Evolutionary conservation across 495 filamentous ascomycete species (phyloP).

Genomic region (Penicillium silybi): DNA sequence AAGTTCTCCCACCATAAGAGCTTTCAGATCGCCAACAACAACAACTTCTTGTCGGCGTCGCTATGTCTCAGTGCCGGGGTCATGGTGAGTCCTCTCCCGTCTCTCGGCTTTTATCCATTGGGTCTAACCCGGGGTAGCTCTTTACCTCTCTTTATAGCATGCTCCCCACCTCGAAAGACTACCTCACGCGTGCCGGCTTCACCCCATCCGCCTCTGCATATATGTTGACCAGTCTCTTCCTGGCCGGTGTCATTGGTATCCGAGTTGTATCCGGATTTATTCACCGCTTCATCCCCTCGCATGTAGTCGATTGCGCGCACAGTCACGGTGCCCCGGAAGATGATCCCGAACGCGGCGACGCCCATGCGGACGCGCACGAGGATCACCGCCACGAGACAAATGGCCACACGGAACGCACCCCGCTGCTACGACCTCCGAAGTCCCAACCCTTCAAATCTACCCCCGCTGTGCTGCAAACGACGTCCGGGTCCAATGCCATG

Average conservation of each 20-base stretch:
- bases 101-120: neutral
- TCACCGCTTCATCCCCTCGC: constrained; percentile 83
- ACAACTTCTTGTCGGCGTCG: constrained; percentile 79
- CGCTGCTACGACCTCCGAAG: constrained; percentile 29
- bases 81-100: constrained; percentile 63
- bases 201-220: constrained; percentile 64
- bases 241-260: constrained; percentile 79
- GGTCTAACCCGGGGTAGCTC: constrained; percentile 50
- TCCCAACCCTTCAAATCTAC: constrained; percentile 22
- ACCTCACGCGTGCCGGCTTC: constrained; percentile 65
- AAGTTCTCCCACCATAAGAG: constrained; percentile 63
- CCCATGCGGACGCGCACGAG: constrained; percentile 8
- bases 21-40: constrained; percentile 88
- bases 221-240: constrained; percentile 70
- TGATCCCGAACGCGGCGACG: constrained; percentile 31
- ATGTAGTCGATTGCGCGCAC: constrained; percentile 90
- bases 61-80: constrained; percentile 93
- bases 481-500: neutral
- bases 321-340: constrained; percentile 50
- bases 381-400: constrained; percentile 19
- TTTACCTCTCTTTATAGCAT: constrained; percentile 94
- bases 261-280: constrained; percentile 73
- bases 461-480: constrained; percentile 19
- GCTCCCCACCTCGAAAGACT: constrained; percentile 77
- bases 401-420: constrained; percentile 40